Base-by-base conservation (phyloP, 805 yeast species). In the Grigorovia transvaalensis region DNA sequence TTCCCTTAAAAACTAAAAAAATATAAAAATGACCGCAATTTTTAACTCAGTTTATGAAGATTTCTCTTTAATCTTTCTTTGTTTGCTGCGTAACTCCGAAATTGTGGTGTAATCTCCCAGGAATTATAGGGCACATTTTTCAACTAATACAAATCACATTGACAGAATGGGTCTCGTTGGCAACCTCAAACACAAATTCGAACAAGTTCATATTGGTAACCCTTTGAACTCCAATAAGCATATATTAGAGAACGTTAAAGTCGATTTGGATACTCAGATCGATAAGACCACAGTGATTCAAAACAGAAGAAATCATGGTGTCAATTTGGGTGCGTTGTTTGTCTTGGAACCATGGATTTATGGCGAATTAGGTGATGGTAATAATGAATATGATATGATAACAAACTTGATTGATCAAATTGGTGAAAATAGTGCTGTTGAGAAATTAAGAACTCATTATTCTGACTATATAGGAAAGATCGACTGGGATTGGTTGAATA, bases 281-380 rank as follows among this genome's bases (percentile, higher is more conserved):
- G 60, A 74, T 9, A 63, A 61, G 49, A 70, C 66, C 44, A 73
- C 81, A 23, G 75, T 85, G n/a, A 81, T 74, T 59, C 82, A 77
- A 58, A 68, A 75, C 19, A 71, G 93, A 50, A 70, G 70, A 58
- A 86, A 87, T 62, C 81, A 78, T 62, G 98, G 96, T 7, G 95
- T 87, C 35, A 90, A 89, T 66, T 70, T 90, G 44, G 98, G 98
- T 0, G 77, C 89, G 0, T 67, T 84, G 52, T 90, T 89, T 65
- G 82, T 89, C 1, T 73, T 80, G 46, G 97, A 90, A 63, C 82
- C 81, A 59, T 90, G 87, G 82, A 86, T 88, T 40, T 85, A 70
- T 64, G 84, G 78, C 73, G 79, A 78, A 19, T 77, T 76, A 20
- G 74, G 86, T 1, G 77, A 77, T 27, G 74, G 85, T 1, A 76